phyloP scores from a whole-genome alignment of 352 stramenopile species.

The Pythium chondricola region DNA sequence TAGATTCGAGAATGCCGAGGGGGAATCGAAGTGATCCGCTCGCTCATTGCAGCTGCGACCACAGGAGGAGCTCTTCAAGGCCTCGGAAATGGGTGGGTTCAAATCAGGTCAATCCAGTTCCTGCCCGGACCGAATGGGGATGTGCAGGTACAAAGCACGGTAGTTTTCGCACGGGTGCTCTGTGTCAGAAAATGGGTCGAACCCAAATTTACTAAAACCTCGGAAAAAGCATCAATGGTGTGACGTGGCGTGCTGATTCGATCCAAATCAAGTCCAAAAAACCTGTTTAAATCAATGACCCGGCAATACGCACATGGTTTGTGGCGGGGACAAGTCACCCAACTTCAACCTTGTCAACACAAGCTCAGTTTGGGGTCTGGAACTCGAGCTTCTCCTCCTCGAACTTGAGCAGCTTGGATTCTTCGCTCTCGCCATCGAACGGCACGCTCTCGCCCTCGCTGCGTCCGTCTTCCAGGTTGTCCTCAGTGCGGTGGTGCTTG shows the following conservation, averaged over 20 bases:
- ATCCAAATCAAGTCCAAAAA: neutral
- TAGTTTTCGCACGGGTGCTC: no score
- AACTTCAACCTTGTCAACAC: no score
- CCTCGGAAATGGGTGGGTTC: neutral
- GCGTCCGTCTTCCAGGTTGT: constrained; percentile 23
- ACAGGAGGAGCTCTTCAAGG: neutral
- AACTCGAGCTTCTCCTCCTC: constrained; percentile 30
- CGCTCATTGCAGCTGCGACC: neutral
- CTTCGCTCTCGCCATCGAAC: constrained; percentile 11
- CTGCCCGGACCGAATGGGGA: neutral
- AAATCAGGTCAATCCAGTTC: neutral
- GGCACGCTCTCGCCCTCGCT: constrained; percentile 16
- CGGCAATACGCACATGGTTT: no score
- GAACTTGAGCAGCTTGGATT: constrained; percentile 17
- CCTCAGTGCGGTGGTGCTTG: constrained; percentile 22
- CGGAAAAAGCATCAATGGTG: neutral
- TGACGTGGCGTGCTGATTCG: constrained; percentile 2
- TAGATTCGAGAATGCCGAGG: constrained; percentile 25
- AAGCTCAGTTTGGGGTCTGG: no score
- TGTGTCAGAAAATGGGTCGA: neutral
- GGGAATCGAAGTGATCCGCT: neutral
- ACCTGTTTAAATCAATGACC: constrained; percentile 7
- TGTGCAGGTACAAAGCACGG: no score
- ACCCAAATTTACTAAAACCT: neutral
- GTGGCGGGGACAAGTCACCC: no score